phyloP scores from a whole-genome alignment of 306 rosid genomes.

The Ziziphus jujuba region DNA sequence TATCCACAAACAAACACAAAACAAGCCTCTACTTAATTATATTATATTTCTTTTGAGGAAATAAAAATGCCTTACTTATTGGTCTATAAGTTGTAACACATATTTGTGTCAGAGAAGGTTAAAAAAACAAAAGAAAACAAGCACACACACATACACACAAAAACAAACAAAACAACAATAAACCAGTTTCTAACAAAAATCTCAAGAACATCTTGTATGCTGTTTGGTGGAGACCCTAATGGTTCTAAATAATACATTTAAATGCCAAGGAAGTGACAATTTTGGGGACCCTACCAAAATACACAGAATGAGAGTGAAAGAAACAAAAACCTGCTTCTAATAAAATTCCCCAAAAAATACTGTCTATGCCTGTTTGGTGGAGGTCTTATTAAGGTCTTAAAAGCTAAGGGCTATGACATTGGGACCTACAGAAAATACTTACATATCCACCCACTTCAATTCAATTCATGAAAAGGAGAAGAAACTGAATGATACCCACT shows the following conservation, averaged over 20 bases:
- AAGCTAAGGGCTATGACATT: slow-evolving; percentile 18
- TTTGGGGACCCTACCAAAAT: slow-evolving; percentile 9
- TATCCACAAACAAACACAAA: too few species aligned
- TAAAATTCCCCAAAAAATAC: slow-evolving; percentile 14
- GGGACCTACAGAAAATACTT: slow-evolving; percentile 23
- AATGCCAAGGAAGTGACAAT: slow-evolving; percentile 13
- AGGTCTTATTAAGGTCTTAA: slow-evolving; percentile 21
- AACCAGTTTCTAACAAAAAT: slow-evolving; percentile 10
- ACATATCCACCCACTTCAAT: slow-evolving; percentile 20
- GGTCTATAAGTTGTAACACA: slow-evolving; percentile 13
- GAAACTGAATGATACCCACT: slow-evolving; percentile 28
- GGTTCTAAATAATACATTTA: not conserved
- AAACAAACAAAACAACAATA: slow-evolving; percentile 17
- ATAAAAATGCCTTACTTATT: not conserved
- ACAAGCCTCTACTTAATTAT: too few species aligned
- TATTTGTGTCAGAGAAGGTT: too few species aligned
- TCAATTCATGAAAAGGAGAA: slow-evolving; percentile 32
- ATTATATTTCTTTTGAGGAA: too few species aligned
- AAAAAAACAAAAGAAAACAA: not conserved
- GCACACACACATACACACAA: too few species aligned
- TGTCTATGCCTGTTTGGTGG: slow-evolving; percentile 29
- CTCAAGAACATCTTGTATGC: slow-evolving; percentile 24
- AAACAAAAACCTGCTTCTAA: slow-evolving; percentile 23
- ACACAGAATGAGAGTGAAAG: slow-evolving; percentile 10
- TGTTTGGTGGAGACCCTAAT: slow-evolving; percentile 13